Evolutionary conservation across 192 early-diverging fungal genomes (phyloP).

Genomic region (Backusella tarrabulga): DNA sequence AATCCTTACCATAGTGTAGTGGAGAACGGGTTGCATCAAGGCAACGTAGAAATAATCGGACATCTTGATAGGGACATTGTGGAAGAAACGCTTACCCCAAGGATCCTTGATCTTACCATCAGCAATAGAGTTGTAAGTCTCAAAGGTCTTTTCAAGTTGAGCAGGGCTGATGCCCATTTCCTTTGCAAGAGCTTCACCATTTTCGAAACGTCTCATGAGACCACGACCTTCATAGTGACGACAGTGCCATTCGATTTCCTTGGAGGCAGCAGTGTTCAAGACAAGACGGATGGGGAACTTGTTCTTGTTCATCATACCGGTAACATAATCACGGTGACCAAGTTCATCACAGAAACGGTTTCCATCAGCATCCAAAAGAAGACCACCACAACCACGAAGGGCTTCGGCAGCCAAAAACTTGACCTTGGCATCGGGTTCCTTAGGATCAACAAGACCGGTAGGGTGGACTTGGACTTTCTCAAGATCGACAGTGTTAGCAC

Average conservation of each 20-base stretch:
- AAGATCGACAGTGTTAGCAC: slow-evolving; percentile 88
- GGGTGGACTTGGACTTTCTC: slow-evolving; percentile 97
- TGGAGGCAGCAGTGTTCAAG: slow-evolving; percentile 79
- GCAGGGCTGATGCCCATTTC: slow-evolving; percentile 61
- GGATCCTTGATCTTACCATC: slow-evolving; percentile 56
- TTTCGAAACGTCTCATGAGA: slow-evolving; percentile 81
- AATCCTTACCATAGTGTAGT: slow-evolving; percentile 75
- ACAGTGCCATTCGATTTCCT: slow-evolving; percentile 93
- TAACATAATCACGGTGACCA: slow-evolving; percentile 92
- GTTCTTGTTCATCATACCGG: slow-evolving; percentile 83
- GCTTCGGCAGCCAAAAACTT: slow-evolving; percentile 97
- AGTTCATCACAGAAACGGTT: slow-evolving; percentile 92
- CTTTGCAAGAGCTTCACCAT: slow-evolving; percentile 74
- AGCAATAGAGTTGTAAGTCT: slow-evolving; percentile 59
- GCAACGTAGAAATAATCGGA: slow-evolving; percentile 63
- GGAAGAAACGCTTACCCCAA: slow-evolving; percentile 72
- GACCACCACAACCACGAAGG: slow-evolving; percentile 89
- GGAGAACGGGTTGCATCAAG: slow-evolving; percentile 76
- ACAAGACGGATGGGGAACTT: slow-evolving; percentile 84
- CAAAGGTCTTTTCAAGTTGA: slow-evolving; percentile 55
- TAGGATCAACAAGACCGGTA: slow-evolving; percentile 90
- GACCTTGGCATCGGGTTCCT: slow-evolving; percentile 86
- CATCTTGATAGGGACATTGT: slow-evolving; percentile 53
- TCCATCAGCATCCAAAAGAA: slow-evolving; percentile 78
- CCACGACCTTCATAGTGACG: slow-evolving; percentile 89